Evolutionary conservation across 495 filamentous ascomycete species (phyloP).

Genomic region (Lasiosphaeris hirsuta): DNA sequence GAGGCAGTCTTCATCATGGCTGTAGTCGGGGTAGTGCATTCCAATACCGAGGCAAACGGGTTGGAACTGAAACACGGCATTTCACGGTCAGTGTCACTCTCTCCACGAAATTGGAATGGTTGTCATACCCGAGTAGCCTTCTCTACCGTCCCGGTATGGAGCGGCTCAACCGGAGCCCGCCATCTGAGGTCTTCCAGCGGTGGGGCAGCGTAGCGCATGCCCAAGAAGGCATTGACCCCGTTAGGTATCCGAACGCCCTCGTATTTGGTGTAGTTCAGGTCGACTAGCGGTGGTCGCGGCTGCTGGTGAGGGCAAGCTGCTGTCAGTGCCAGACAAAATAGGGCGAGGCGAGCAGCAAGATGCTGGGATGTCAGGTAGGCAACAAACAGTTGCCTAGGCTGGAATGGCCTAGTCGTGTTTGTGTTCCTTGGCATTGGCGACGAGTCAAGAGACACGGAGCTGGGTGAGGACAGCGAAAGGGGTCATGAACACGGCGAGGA

Average conservation of each 20-base stretch:
- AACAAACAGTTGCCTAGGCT: too few species aligned
- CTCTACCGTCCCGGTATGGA: constrained; percentile 17
- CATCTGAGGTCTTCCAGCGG: constrained; percentile 40
- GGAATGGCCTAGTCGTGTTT: too few species aligned
- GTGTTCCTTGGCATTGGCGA: not conserved
- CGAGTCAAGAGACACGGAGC: not conserved
- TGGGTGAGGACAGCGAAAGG: not conserved
- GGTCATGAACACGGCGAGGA: not conserved
- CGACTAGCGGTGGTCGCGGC: constrained; percentile 15
- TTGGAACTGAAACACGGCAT: constrained; percentile 30
- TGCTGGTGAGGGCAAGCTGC: constrained; percentile 12
- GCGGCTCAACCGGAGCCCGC: constrained; percentile 36
- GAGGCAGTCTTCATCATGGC: constrained; percentile 67
- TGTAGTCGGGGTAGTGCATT: constrained; percentile 29
- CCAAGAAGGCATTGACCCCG: constrained; percentile 39
- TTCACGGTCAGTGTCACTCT: not conserved
- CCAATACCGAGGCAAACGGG: constrained; percentile 52
- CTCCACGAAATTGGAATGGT: not conserved
- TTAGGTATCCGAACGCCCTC: constrained; percentile 27
- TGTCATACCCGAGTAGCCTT: constrained; percentile 24
- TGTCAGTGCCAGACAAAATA: not conserved
- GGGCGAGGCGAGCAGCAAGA: not conserved
- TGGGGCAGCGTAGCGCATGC: constrained; percentile 44
- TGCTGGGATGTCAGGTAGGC: too few species aligned
- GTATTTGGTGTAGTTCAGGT: constrained; percentile 47